Conservation (phyloP, 148 eudicot species). For the Rhododendron henanense region DNA sequence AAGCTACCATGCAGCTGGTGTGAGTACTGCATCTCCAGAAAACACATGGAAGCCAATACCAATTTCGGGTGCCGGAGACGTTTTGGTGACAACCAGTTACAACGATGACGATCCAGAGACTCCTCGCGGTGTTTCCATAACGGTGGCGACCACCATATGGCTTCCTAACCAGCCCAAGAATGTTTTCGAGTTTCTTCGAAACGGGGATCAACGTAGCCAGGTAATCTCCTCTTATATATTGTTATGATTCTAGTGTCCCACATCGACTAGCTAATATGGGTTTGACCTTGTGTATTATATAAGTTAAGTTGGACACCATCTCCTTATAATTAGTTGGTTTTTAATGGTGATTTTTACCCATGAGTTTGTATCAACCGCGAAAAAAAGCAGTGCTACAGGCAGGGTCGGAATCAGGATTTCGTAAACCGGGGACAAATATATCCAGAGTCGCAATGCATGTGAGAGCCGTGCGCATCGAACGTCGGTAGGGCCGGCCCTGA, state of each 20-base stretch:
- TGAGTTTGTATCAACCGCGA: no score
- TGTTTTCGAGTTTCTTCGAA: conserved; percentile 32
- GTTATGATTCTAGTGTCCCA: no score
- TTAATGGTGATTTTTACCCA: no score
- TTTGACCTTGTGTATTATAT: no score
- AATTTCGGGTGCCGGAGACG: conserved; percentile 25
- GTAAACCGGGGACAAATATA: no score
- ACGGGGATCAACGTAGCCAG: conserved; percentile 29
- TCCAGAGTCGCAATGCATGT: not conserved
- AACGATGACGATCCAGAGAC: conserved; percentile 27
- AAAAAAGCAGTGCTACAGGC: not conserved
- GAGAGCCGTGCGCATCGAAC: not conserved
- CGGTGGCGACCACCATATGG: conserved; percentile 35
- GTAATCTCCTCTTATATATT: conserved; percentile 12
- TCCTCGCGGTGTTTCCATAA: conserved; percentile 22
- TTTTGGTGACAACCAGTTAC: conserved; percentile 30
- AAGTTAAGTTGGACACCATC: no score
- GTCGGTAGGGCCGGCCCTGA: not conserved
- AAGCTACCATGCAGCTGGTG: conserved; percentile 26
- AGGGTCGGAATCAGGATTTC: no score
- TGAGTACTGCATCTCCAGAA: conserved; percentile 30
- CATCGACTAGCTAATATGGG: no score
- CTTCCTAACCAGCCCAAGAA: conserved; percentile 26
- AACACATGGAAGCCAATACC: conserved; percentile 32
- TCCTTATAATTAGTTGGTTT: no score